Base-by-base conservation (phyloP, 1,139 yeast genomes). In the Nakaseomyces nivariensis region DNA sequence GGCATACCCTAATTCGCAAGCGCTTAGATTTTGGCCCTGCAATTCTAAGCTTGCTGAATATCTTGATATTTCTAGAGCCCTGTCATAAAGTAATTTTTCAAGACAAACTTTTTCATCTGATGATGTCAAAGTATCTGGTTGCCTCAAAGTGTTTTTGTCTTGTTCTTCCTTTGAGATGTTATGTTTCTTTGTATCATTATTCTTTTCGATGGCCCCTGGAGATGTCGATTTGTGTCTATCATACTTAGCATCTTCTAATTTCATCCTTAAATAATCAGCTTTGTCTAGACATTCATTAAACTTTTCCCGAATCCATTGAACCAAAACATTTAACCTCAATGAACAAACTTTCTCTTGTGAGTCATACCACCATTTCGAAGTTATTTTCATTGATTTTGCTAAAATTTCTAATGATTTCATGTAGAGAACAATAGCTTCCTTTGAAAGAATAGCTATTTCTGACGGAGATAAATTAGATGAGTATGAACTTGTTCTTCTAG, bases 21-120 rank as follows among this genome's bases (percentile, higher is more conserved):
- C 88, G 46, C 76, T 75, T 50, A 86, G 70, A 63, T 85, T 90
- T 52, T 81, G 87, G 44, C 85, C 84, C 29, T 79, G 80, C 58
- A 88, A 73, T 67, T 92, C 98, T 62, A 83, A 81, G 48, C 84
- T 84, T 0, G 97, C 97, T 0, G 97, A 96, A 51, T 81, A 81
- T 58, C 95, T 78, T 2, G 96, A 85, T 74, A 90, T 86, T 60
- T 92, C 97, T 60, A 90, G 74, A 1, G 97, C 97, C 43, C 97
- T 76, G 59, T 90, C 97, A 68, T 89, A 90, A 29, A 92, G 79
- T 55, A 92, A 74, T 63, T 85, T 85, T 65, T 90, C 97, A 2
- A 95, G 89, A 48, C 84, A 75, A 6, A 82, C 71, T 58, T 54
- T 59, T 24, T 57, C 62, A 17, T 52, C 52, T 10, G 46, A 7